Conservation (phyloP, 148 eudicot species). For the Talinum fruticosum region DNA sequence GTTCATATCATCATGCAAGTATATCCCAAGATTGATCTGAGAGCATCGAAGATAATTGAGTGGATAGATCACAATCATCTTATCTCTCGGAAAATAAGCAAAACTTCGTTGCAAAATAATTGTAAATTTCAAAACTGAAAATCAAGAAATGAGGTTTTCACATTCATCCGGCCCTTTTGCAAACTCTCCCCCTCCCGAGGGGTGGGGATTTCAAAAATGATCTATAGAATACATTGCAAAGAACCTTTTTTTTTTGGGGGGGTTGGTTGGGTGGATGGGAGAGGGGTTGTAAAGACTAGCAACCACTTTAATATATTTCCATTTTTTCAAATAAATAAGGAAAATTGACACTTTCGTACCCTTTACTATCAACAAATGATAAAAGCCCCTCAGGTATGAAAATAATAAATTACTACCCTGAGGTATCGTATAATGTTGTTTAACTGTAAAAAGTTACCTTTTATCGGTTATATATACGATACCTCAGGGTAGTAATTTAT, state of each 20-base stretch:
- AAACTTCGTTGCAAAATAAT: not conserved
- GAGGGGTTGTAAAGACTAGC: not conserved
- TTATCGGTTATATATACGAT: too few species aligned
- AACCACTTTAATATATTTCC: not conserved
- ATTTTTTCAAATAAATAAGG: not conserved
- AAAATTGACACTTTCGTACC: too few species aligned
- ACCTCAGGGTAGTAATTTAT: too few species aligned
- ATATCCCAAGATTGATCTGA: conserved; percentile 88
- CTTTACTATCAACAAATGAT: too few species aligned
- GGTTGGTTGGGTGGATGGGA: too few species aligned
- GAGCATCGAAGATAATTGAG: conserved; percentile 20
- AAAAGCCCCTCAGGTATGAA: too few species aligned
- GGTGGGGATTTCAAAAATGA: not conserved
- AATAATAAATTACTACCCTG: too few species aligned
- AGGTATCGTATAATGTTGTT: too few species aligned
- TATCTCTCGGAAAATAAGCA: not conserved
- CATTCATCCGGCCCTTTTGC: not conserved
- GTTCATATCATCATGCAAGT: conserved; percentile 60
- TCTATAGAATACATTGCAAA: too few species aligned
- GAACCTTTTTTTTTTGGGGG: not conserved
- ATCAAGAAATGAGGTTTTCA: not conserved
- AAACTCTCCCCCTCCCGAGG: not conserved
- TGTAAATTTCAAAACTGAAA: not conserved
- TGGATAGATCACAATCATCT: not conserved
- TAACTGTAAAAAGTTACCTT: too few species aligned